Base-by-base conservation (phyloP, 75 land plant genomes). In the Larix kaempferi region DNA sequence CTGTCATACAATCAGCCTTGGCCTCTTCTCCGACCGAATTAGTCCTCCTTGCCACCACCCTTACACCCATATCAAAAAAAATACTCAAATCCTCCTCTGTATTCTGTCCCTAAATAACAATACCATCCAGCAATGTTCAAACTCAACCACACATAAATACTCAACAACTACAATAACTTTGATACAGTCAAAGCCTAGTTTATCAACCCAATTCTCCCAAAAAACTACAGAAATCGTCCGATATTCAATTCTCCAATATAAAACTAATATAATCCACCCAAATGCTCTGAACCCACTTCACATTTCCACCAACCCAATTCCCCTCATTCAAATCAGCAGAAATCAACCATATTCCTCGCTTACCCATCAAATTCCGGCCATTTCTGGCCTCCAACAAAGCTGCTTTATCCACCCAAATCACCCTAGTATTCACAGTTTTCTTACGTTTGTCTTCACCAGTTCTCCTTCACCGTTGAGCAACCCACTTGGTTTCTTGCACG, bases 401-500 rank as follows among this genome's bases (percentile, higher is more conserved):
- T 49, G 11, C 12, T 49, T 49, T 49, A 29, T 49, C 21, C 14
- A 8, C 41, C 41, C 21, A 10, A 41, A 69, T 1, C 69, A 69
- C 19, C 25, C 33, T 44, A 21, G 14, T 65, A 17, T 13, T 35
- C 23, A 39, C 54, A 49, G 54, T 39, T 39, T 69, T 69, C 73
- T 69, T 12, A 12, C 3, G 1, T 69, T n/a, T 69, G 21, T 41
- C 54, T 69, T 69, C 23, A 35, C 25, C 3, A 69, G 6, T 21
- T 69, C 12, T 49, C 2, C 54, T 49, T 10, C 54, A 1, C 10
- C 12, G 73, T 69, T 41, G 73, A 69, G 73, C 73, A 39, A 69
- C 54, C 73, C 11, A n/a, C 21, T 39, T 41, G 49, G 73, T 69
- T 69, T 8, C 73, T 69, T 69, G 73, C 73, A 69, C 73, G 73